Percentiles rank a stretch among this genome's conserved stretches.
These are phyloP conservation scores for Calonectria naviculata DNA, from an alignment of 2,329 filamentous ascomycete genomes.

Conservation along the genomic window DNA sequence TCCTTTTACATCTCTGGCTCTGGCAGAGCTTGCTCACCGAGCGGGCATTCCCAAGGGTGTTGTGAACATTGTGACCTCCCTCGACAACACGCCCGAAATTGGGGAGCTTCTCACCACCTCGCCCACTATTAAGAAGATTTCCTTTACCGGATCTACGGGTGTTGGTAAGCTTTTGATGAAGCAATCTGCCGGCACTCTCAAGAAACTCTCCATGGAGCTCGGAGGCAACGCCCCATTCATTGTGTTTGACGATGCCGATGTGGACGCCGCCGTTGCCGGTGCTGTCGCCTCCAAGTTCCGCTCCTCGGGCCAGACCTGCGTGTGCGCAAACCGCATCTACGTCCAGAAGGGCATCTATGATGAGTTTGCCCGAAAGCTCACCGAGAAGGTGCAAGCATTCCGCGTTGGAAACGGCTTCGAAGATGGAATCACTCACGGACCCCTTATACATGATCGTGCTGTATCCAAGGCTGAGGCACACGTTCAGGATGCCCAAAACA, in stretches of 20 bases:
- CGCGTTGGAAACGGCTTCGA: conserved; percentile 81
- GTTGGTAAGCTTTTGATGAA: conserved; percentile 86
- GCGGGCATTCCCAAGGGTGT: conserved; percentile 93
- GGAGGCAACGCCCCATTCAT: conserved; percentile 97
- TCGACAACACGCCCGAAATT: conserved; percentile 82
- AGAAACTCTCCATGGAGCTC: conserved; percentile 87
- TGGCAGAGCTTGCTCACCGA: conserved; percentile 86
- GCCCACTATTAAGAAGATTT: conserved; percentile 85
- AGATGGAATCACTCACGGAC: conserved; percentile 79
- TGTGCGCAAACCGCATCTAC: conserved; percentile 87
- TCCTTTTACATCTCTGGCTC: conserved; percentile 87
- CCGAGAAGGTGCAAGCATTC: conserved; percentile 78
- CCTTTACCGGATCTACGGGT: conserved; percentile 86
- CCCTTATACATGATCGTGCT: conserved; percentile 87
- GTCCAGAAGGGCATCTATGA: conserved; percentile 84
- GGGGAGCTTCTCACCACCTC: conserved; percentile 79
- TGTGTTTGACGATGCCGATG: conserved; percentile 93
- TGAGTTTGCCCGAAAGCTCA: conserved; percentile 74
- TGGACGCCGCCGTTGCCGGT: conserved; percentile 85
- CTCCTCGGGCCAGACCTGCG: conserved; percentile 94
- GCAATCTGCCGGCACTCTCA: conserved; percentile 85
- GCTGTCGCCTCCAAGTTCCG: conserved; percentile 93
- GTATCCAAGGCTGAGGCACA: conserved; percentile 83
- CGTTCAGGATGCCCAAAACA: conserved; percentile 80
- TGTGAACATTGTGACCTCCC: conserved; percentile 86